Conservation (phyloP, 2,329 filamentous ascomycete species). For the Ampelomyces quisqualis region DNA sequence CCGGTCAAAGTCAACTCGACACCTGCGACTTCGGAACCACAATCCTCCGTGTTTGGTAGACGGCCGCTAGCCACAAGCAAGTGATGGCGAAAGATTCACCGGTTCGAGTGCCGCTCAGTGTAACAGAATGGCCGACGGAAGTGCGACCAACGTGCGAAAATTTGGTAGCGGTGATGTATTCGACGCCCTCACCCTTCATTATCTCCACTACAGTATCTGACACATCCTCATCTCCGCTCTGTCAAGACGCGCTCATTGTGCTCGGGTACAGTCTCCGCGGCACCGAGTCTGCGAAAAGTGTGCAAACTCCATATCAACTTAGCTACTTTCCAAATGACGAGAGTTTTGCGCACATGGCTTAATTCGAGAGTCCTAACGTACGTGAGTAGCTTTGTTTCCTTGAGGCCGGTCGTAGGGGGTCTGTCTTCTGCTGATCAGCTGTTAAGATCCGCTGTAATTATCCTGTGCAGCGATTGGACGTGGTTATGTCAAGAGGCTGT, state of each 20-base stretch:
- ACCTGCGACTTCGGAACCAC: slow-evolving; percentile 7
- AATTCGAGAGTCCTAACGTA: slow-evolving; percentile 16
- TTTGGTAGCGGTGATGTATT: slow-evolving; percentile 2
- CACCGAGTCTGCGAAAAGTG: slow-evolving; percentile 13
- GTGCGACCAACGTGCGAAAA: slow-evolving; percentile 6
- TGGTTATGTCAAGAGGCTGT: neutral
- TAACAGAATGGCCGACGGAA: slow-evolving; percentile 8
- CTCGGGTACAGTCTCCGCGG: slow-evolving; percentile 15
- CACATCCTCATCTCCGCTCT: slow-evolving; percentile 15
- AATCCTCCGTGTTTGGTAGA: slow-evolving; percentile 12
- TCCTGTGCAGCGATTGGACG: too few relatives aligned
- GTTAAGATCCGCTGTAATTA: slow-evolving; percentile 14
- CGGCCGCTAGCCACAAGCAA: slow-evolving; percentile 12
- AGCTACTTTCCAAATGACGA: slow-evolving; percentile 17
- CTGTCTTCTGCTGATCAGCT: too few relatives aligned
- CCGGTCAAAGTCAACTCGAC: slow-evolving; percentile 7
- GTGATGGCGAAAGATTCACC: slow-evolving; percentile 5
- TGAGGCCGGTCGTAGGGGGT: slow-evolving; percentile 12
- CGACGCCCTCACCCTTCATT: slow-evolving; percentile 11
- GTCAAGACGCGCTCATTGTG: slow-evolving; percentile 8
- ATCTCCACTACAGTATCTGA: slow-evolving; percentile 8
- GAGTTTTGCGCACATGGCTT: slow-evolving; percentile 9
- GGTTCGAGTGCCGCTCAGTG: slow-evolving; percentile 5
- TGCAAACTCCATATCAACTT: slow-evolving; percentile 17
- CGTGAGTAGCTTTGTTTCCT: slow-evolving; percentile 12